A percentile compares a stretch with the other conserved stretches of the same genome.
These are phyloP conservation scores for Onygenales sp. DNA, from an alignment of 2,329 filamentous ascomycete species.

Conservation along the genomic window DNA sequence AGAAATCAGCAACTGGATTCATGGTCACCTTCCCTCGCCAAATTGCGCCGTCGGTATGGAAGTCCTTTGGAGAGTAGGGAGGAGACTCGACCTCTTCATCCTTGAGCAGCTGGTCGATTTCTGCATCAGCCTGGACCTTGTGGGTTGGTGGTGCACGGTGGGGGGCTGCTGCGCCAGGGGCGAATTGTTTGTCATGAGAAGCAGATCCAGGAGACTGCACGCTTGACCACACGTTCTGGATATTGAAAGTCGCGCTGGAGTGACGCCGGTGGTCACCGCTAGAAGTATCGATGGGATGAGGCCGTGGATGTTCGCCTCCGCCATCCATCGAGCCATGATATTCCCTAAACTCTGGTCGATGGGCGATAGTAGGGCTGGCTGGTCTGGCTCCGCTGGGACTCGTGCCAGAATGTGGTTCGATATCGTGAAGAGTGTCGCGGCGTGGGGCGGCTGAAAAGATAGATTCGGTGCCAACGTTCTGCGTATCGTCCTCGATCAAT, in stretches of 20 bases:
- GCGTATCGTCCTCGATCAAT: constrained; percentile 64
- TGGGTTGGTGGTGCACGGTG: constrained; percentile 34
- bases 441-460: constrained; percentile 39
- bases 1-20: constrained; percentile 66
- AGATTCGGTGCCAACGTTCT: constrained; percentile 36
- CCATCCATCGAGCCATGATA: constrained; percentile 11
- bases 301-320: constrained; percentile 2
- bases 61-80: constrained; percentile 73
- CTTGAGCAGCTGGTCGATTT: constrained; percentile 80
- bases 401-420: constrained; percentile 9
- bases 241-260: constrained; percentile 63
- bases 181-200: constrained; percentile 32
- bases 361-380: constrained; percentile 17
- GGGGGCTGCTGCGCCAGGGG: constrained; percentile 32
- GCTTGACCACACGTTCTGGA: constrained; percentile 75
- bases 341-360: constrained; percentile 14
- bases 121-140: constrained; percentile 59
- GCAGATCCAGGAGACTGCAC: constrained; percentile 62
- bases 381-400: constrained; percentile 19
- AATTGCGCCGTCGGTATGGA: constrained; percentile 58
- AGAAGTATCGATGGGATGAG: constrained; percentile 30
- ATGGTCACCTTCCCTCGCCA: constrained; percentile 72
- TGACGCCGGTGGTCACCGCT: constrained; percentile 37
- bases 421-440: constrained; percentile 26
- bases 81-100: constrained; percentile 73